phyloP scores from a whole-genome alignment of 257 asterid species.

The Ligustrum vulgare region DNA sequence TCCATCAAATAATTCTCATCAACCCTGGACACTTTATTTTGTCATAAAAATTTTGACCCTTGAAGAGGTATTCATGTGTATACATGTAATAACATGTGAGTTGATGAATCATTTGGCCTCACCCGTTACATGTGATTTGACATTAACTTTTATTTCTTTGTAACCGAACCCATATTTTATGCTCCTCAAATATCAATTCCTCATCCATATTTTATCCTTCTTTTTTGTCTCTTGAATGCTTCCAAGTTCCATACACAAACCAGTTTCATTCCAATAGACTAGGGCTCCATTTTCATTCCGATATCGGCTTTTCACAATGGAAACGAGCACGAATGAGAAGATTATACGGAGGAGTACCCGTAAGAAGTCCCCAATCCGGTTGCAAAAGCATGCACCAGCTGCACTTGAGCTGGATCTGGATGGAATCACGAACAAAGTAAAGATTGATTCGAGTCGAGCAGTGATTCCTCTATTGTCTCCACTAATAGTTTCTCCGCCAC shows the following conservation, averaged over 20 bases:
- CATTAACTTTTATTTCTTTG: neutral
- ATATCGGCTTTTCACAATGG: slow-evolving; percentile 8
- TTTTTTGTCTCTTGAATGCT: too few relatives aligned
- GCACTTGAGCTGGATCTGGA: slow-evolving; percentile 22
- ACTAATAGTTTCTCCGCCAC: slow-evolving; percentile 23
- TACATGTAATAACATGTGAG: too few relatives aligned
- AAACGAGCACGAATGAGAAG: slow-evolving; percentile 10
- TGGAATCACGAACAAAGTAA: neutral
- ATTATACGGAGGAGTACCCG: neutral
- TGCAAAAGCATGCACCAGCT: slow-evolving; percentile 28
- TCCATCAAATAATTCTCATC: too few relatives aligned
- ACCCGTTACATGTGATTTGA: slow-evolving; percentile 3
- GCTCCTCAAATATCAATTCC: slow-evolving; percentile 1
- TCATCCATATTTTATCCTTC: neutral
- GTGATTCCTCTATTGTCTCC: slow-evolving; percentile 31
- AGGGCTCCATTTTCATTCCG: neutral
- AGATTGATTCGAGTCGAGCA: neutral
- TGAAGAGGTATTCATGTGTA: too few relatives aligned
- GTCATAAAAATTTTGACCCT: too few relatives aligned
- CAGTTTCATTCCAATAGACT: too few relatives aligned
- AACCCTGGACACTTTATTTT: too few relatives aligned
- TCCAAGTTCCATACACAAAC: too few relatives aligned
- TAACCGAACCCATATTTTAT: slow-evolving; percentile 21
- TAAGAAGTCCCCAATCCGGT: slow-evolving; percentile 19
- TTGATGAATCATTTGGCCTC: neutral